Evolutionary conservation across 2,329 filamentous ascomycete species (phyloP), one percentile per base, ranked within the genome.

Genomic region (Daldinia eschscholtzii): DNA sequence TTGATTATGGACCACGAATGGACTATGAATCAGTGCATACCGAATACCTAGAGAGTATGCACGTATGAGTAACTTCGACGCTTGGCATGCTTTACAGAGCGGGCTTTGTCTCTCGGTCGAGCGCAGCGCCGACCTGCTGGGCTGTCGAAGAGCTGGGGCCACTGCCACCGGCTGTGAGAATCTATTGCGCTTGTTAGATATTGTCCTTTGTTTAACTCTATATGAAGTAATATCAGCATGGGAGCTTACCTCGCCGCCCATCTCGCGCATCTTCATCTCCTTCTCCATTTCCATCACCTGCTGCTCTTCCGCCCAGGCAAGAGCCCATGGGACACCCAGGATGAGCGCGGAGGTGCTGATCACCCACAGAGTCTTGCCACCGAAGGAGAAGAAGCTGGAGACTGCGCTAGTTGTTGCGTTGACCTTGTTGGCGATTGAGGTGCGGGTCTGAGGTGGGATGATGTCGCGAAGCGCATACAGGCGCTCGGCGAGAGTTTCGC

Each of bases 241-340:
- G 30, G 12, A 37, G 44, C 85, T 71, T 60, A 79, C 77, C 65
- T 97, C 93, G 79, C 92, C 91, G 71, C 93, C 93, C 78, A 92
- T 89, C 88, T 97, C 93, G 81, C 96, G 92, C 93, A 97, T 96
- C 81, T 92, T 91, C 88, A 94, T 94, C 85, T 98, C 95, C 82
- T 94, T 90, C 89, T 99, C 96, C 93, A 98, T 97, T 85, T 97
- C 95, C 73, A 95, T 87, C 80, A 97, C 90, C 85, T 97, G 93
- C 87, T 98, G 94, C 86, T 99, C 96, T 86, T 99, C 96, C 72
- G 92, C 91, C 80, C 94, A 95, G 65, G 94, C 95, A 74, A 99
- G 86, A 66, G 94, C 94, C 86, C 94, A 98, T 63, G 96, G 96
- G 58, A 98, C 93, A 75, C 94, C 94, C 72, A 98, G 84, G 79